Percentiles rank a stretch among this genome's conserved stretches.
Conservation (phyloP, 2,329 filamentous ascomycete genomes). For the Apiospora malaysiana region DNA sequence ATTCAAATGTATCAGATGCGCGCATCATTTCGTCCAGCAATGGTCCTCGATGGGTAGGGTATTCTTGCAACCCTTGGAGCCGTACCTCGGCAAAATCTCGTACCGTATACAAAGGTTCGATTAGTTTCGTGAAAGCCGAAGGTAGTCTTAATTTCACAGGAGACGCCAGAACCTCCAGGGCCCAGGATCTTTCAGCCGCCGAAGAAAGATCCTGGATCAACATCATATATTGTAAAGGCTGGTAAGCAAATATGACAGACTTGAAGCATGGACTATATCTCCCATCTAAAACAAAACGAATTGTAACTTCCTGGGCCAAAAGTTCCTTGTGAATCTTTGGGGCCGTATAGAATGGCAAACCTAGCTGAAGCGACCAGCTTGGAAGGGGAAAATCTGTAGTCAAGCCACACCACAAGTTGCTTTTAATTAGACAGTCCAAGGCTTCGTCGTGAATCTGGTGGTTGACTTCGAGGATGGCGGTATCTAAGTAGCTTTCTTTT, state of each 20-base stretch:
- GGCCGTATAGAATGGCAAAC: rapidly evolving
- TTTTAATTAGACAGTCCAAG: neutral
- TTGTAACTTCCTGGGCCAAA: neutral
- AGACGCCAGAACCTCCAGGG: neutral
- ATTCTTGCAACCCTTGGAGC: too few species aligned
- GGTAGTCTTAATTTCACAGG: neutral
- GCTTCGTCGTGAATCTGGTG: neutral
- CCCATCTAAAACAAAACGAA: neutral
- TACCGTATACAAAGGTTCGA: neutral
- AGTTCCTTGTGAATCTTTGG: neutral
- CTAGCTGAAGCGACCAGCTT: neutral
- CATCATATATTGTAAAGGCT: neutral
- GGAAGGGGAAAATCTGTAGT: neutral
- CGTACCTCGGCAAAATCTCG: neutral
- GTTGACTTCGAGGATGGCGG: neutral
- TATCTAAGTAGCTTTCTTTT: neutral
- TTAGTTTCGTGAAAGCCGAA: neutral
- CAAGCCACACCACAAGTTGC: neutral
- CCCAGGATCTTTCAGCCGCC: rapidly evolving
- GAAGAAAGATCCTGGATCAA: neutral
- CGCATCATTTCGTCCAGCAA: neutral
- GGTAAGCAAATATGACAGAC: neutral
- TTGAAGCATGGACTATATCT: too few species aligned
- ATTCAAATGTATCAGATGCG: neutral
- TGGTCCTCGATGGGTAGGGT: too few species aligned